phyloP scores from a whole-genome alignment of 2,329 filamentous ascomycete species.

The Cladorrhinum sp. region DNA sequence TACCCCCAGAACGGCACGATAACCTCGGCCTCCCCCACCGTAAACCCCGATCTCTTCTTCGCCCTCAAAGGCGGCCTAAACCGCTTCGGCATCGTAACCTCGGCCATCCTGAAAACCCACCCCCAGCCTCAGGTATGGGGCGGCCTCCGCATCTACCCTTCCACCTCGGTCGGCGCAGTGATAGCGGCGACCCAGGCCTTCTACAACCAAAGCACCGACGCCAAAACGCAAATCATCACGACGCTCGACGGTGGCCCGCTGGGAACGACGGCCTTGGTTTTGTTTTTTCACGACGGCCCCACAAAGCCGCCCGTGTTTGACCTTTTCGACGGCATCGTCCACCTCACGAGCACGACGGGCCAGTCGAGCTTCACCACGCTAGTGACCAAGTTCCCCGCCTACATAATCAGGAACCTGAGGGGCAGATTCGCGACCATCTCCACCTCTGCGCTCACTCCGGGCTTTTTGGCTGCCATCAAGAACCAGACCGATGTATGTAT shows the following conservation, averaged over 20 bases:
- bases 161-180: conserved; percentile 19
- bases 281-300: conserved; percentile 33
- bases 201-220: conserved; percentile 26
- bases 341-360: conserved; percentile 9
- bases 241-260: conserved; percentile 24
- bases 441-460: conserved; percentile 26
- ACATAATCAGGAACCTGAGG: conserved; percentile 19
- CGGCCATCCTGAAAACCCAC: conserved; percentile 25
- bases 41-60: conserved; percentile 27
- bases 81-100: conserved; percentile 29
- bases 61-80: conserved; percentile 30
- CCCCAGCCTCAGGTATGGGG: conserved; percentile 24
- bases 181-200: conserved; percentile 31
- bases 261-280: conserved; percentile 15
- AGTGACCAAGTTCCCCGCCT: conserved; percentile 20
- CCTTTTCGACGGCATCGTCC: conserved; percentile 24
- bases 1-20: conserved; percentile 31
- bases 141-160: conserved; percentile 22
- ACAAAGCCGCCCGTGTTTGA: conserved; percentile 25
- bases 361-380: conserved; percentile 20
- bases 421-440: conserved; percentile 31
- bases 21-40: conserved; percentile 18
- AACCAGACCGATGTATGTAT: conserved; percentile 24
- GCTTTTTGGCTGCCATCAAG: conserved; percentile 27
- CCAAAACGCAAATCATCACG: conserved; percentile 31